Base-by-base conservation (phyloP, 2,329 filamentous ascomycete genomes). In the Fusarium virguliforme region DNA sequence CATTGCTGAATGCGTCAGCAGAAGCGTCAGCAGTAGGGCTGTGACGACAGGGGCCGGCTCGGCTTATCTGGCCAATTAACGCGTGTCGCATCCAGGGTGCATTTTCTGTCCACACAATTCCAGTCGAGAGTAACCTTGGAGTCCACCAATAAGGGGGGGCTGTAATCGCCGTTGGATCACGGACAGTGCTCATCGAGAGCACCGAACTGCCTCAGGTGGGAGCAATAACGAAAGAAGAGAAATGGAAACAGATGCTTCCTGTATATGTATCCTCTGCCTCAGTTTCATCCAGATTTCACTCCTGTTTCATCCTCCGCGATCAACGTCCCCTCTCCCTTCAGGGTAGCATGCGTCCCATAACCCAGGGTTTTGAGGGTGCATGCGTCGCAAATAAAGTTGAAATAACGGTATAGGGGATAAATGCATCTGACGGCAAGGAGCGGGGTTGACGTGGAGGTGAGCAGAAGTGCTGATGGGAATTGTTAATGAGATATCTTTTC, bases 11-110 rank as follows among this genome's bases (percentile, higher is more conserved):
- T 50, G 43, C 43, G 43, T 50, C 26, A 50, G 43, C 43, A 15
- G n/a, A 12, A 50, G 43, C 43, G 43, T 50, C 43, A 50, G 43
- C 43, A 50, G 43, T 50, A 50, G 43, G 43, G 43, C 43, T 50
- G 26, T 18, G 43, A 50, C 15, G 43, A 50, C 43, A 50, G 24
- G 43, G 43, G 9, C 26, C 26, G 32, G 26, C 43, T 9, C 26
- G 26, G 43, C 43, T 50, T 30, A 50, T 50, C 26, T 30, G 43
- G 15, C 43, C 43, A 50, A 50, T 50, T 50, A 30, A 50, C 26
- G 15, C 26, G 26, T 50, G 43, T 50, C 43, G 24, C 43, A 50
- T 30, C 32, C 43, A 30, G 43, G 43, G 43, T 50, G 32, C 43
- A 50, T 50, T 30, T 50, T n/a, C 18, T 4, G 26, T 18, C 12